Percentiles rank a stretch among this genome's conserved stretches.
These are phyloP conservation scores for Podosphaera aphanis DNA, from an alignment of 2,329 filamentous ascomycete genomes.

Conservation along the genomic window DNA sequence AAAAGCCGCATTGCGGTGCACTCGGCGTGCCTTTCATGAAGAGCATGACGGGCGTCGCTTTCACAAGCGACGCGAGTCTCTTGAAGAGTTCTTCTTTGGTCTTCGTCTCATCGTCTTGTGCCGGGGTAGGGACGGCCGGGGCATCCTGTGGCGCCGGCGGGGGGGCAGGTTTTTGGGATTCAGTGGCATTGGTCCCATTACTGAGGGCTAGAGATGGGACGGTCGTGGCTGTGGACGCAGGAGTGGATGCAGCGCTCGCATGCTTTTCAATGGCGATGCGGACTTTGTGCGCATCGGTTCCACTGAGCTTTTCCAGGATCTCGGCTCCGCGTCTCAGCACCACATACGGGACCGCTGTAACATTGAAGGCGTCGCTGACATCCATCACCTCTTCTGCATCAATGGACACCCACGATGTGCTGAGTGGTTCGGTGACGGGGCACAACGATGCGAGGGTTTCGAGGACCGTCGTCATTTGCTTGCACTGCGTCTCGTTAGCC, in stretches of 20 bases:
- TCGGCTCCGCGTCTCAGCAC: conserved; percentile 56
- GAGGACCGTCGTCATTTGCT: conserved; percentile 77
- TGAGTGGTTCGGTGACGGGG: conserved; percentile 39
- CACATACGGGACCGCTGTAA: conserved; percentile 81
- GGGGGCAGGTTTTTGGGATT: conserved; percentile 18
- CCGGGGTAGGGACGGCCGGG: conserved; percentile 9
- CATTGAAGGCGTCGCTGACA: conserved; percentile 76
- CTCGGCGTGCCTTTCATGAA: conserved; percentile 97
- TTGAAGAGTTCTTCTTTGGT: conserved; percentile 68
- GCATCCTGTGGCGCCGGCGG: conserved; percentile 18
- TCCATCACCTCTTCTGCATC: conserved; percentile 90
- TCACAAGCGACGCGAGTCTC: conserved; percentile 63
- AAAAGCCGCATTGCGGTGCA: conserved; percentile 78
- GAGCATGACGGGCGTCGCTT: conserved; percentile 90
- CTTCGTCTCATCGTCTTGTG: conserved; percentile 26
- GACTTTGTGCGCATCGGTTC: conserved; percentile 71
- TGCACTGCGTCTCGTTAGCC: conserved; percentile 26
- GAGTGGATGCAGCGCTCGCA: conserved; percentile 18
- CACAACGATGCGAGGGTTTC: conserved; percentile 71
- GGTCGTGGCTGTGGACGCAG: neutral
- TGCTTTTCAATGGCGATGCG: conserved; percentile 68
- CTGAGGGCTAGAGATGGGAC: no score
- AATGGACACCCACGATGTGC: conserved; percentile 66
- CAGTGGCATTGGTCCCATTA: conserved; percentile 3
- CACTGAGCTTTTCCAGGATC: conserved; percentile 66